Base-by-base conservation (phyloP, 306 rosid species). In the Sophora flavescens region DNA sequence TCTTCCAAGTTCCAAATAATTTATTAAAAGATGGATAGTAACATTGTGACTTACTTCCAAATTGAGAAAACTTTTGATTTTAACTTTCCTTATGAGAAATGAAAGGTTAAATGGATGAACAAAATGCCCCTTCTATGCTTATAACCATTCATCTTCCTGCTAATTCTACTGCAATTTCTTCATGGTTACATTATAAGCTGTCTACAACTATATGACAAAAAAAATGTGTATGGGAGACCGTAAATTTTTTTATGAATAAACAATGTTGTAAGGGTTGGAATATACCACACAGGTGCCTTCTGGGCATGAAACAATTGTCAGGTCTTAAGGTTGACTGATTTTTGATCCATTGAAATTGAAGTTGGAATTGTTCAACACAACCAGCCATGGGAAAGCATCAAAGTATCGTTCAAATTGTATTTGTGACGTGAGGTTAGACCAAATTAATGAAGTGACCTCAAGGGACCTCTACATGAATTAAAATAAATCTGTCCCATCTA, bases 291-390 rank as follows among this genome's bases (percentile, higher is more conserved):
- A 63, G 63, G 59, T 66, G 2, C 70, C 6, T 42, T 4, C 3
- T 67, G 53, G 50, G 67, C 18, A 51, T 9, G 59, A 58, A 50
- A 57, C 26, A 30, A 18, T 61, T 58, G 6, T 62, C 36, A 3
- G 36, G 64, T 76, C 36, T 48, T 58, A 12, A 65, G 71, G 16
- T 81, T 85, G 88, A 78, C 76, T 81, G 36, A 8, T 62, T 85
- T 30, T 60, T 45, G 69, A 60, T 74, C 68, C 86, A 69, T 57
- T 48, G 68, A 75, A 66, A 38, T 59, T 63, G n/a, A 70, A 59
- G 53, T 74, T 79, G 36, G 81, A 85, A 85, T 81, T 69, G 77
- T 75, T 74, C 81, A 63, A 75, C 64, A 35, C 30, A 67, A 72
- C 73, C 73, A 71, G 4, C 35, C 6, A 16, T 28, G 35, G 61